Conservation (phyloP, 257 asterid species). For the Primulina eburnea region DNA sequence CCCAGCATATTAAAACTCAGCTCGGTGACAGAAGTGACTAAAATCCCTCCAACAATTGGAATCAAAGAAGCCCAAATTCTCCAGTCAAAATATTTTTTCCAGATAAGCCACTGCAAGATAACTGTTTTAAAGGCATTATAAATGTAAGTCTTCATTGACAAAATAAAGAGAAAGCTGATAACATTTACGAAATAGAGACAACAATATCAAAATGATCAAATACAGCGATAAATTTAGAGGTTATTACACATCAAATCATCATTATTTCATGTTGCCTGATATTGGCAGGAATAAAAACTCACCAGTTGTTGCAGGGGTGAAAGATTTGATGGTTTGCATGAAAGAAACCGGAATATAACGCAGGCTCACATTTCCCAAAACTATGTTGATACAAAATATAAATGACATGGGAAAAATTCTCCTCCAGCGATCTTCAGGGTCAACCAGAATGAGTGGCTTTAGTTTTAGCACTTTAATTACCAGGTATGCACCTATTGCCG, state of each 20-base stretch:
- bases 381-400: constrained; percentile 76
- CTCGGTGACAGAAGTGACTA: constrained; percentile 75
- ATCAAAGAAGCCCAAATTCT: constrained; percentile 73
- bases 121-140: constrained; percentile 41
- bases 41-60: constrained; percentile 83
- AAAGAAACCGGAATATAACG: constrained; percentile 80
- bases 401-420: constrained; percentile 83
- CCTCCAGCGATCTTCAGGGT: constrained; percentile 71
- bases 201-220: background rate
- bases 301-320: constrained; percentile 88
- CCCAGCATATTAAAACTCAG: constrained; percentile 70
- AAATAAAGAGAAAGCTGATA: background rate
- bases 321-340: constrained; percentile 85
- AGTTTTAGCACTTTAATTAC: constrained; percentile 64
- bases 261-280: background rate
- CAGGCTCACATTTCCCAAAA: constrained; percentile 70
- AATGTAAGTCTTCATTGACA: background rate
- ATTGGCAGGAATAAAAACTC: constrained; percentile 13
- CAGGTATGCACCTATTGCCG: constrained; percentile 62
- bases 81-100: constrained; percentile 76
- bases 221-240: background rate
- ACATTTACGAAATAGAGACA: background rate
- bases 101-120: constrained; percentile 75
- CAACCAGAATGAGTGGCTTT: constrained; percentile 67
- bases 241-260: background rate